Percentiles rank a stretch among this genome's conserved stretches.
These are phyloP conservation scores for Cicer pinnatifidum DNA, from an alignment of 306 rosid species.

Conservation along the genomic window DNA sequence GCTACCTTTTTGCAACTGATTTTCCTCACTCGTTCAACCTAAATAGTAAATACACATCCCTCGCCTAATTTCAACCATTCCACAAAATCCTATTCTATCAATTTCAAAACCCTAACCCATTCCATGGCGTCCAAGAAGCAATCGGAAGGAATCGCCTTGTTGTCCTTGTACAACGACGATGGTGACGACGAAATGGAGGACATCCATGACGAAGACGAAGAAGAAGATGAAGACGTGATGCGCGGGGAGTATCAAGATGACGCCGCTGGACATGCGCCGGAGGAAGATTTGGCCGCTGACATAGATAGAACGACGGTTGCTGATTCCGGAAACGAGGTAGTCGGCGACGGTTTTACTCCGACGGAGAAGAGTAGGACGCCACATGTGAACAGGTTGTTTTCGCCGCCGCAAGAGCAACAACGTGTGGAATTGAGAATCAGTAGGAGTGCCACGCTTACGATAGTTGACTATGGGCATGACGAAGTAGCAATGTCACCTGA, in stretches of 20 bases:
- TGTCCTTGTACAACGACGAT: conserved; percentile 82
- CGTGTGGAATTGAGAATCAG: conserved; percentile 37
- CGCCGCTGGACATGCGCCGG: conserved; percentile 43
- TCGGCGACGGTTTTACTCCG: conserved; percentile 44
- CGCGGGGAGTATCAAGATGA: conserved; percentile 11
- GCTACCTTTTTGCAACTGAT: too few species aligned
- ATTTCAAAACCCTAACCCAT: conserved; percentile 46
- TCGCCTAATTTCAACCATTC: conserved; percentile 1
- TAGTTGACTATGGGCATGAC: conserved; percentile 92
- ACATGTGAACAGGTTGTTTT: conserved; percentile 45
- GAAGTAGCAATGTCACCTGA: conserved; percentile 97
- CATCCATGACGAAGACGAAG: conserved; percentile 65
- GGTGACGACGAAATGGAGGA: conserved; percentile 76
- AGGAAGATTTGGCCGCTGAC: conserved; percentile 51
- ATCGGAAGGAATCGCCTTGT: conserved; percentile 76
- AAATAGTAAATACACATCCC: not conserved
- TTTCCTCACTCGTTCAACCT: conserved; percentile 17
- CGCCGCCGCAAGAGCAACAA: conserved; percentile 54
- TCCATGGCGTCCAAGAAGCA: conserved; percentile 71
- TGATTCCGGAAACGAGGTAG: conserved; percentile 51
- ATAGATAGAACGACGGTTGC: conserved; percentile 40
- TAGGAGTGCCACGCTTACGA: conserved; percentile 66
- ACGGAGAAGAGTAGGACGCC: conserved; percentile 51
- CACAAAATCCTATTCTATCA: not conserved
- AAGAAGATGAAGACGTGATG: conserved; percentile 42